Conservation (phyloP, 2,329 filamentous ascomycete species). For the Aspergillus floridensis region DNA sequence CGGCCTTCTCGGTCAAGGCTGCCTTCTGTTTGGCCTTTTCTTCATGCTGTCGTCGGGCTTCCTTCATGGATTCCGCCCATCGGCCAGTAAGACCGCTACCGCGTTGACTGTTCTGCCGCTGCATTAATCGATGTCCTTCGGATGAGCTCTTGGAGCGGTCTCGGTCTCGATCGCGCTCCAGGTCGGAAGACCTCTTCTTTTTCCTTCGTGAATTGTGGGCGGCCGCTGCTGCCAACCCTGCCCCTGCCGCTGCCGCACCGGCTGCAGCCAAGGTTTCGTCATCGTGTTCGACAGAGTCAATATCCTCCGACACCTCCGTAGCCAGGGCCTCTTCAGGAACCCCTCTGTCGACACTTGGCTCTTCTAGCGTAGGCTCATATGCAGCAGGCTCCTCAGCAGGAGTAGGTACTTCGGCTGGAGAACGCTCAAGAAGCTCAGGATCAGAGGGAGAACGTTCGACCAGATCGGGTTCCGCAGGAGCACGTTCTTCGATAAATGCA, state of each 20-base stretch:
- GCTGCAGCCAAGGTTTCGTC: background rate
- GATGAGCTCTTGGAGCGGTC: constrained; percentile 38
- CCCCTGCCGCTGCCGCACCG: constrained; percentile 6
- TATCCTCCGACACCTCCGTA: constrained; percentile 3
- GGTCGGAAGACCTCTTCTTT: constrained; percentile 31
- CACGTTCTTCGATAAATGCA: constrained; percentile 12
- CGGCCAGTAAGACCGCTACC: constrained; percentile 30
- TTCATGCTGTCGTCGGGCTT: constrained; percentile 36
- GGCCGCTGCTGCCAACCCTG: constrained; percentile 13
- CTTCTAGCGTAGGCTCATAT: constrained; percentile 5
- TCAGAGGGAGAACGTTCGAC: background rate
- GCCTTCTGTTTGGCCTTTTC: constrained; percentile 28
- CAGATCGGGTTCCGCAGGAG: background rate
- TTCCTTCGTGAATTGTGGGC: constrained; percentile 26
- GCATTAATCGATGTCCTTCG: constrained; percentile 30
- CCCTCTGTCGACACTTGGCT: constrained; percentile 3
- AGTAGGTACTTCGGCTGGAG: constrained; percentile 5
- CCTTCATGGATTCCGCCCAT: constrained; percentile 36
- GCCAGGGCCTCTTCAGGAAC: constrained; percentile 6
- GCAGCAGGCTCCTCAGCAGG: background rate
- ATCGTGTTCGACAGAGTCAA: constrained; percentile 4
- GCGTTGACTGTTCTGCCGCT: constrained; percentile 35
- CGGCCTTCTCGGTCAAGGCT: constrained; percentile 6
- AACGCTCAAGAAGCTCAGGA: constrained; percentile 5
- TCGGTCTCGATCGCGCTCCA: constrained; percentile 34